Evolutionary conservation across 2,329 filamentous ascomycete genomes (phyloP), one percentile per base, ranked within the genome.

Genomic region (Cercospora beticola): DNA sequence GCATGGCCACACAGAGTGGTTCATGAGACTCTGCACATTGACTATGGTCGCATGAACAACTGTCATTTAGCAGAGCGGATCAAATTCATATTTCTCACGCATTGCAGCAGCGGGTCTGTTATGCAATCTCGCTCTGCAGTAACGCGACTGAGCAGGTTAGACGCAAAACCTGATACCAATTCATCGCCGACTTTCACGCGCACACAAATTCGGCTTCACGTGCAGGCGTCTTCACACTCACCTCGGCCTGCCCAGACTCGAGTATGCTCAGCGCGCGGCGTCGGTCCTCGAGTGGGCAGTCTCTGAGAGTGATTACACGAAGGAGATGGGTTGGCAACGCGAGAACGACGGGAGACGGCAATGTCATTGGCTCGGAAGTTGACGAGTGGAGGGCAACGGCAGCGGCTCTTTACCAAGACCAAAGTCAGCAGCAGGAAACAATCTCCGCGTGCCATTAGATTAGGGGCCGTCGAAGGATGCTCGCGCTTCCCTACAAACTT

Each of bases 381-480:
- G 60, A 16, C 26, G 33, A 43, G 60, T 62, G 60, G 36, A 49
- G 26, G 18, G 21, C 26, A 43, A 43, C 60, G 60, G 60, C 40
- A 62, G 60, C 60, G 60, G 60, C 60, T 62, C 60, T 62, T 46
- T 23, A 31, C 60, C 60, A 62, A 52, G 28, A 36, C 28, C 28
- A 59, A 59, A 59, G 56, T 59, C 31, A 59, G 56, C 56, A 59
- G 56, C 56, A 59, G 56, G 31, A 59, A 59, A 31, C 28, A 59
- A 59, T 59, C 56, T 59, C 56, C 56, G 56, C 56, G 56, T 31
- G 28, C 56, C 56, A 33, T 33, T 59, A 59, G 56, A 59, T 59
- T 59, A 59, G 56, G 56, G 56, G 56, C 56, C 56, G 31, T 59
- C 28, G n/a, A 36, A 33, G 56, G 28, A 36, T 36, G 56, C 31